These are phyloP conservation scores for Yarrowia porcina DNA, from an alignment of 805 yeast species.

Conservation along the genomic window DNA sequence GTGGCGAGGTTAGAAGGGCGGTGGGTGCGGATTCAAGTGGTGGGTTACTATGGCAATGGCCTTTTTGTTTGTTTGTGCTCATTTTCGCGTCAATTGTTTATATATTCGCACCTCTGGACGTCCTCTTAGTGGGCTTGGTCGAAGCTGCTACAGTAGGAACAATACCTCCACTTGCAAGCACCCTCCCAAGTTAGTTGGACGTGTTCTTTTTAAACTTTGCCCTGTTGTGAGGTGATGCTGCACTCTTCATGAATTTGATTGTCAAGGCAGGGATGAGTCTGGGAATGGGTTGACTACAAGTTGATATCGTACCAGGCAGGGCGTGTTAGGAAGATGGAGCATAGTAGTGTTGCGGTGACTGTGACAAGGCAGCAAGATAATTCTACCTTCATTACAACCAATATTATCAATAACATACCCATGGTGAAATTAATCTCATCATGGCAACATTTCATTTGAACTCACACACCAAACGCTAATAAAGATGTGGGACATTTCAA, in stretches of 20 bases:
- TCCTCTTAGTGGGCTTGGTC: background rate
- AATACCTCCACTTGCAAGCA: background rate
- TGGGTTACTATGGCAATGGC: background rate
- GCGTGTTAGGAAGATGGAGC: too few relatives aligned
- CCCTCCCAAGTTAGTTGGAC: background rate
- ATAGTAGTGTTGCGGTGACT: too few relatives aligned
- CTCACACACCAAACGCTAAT: background rate
- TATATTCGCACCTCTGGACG: background rate
- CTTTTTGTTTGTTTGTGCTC: background rate
- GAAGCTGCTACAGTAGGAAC: too few relatives aligned
- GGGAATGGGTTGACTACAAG: too few relatives aligned
- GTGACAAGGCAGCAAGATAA: too few relatives aligned
- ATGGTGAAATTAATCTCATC: background rate
- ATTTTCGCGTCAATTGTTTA: background rate
- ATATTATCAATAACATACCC: background rate
- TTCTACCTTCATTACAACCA: too few relatives aligned
- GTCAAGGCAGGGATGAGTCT: background rate
- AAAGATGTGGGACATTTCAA: background rate
- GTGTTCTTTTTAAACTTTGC: conserved; percentile 13
- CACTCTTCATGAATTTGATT: background rate
- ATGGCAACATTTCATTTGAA: background rate
- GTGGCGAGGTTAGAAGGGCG: background rate
- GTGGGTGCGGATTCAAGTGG: background rate
- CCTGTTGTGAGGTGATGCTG: background rate
- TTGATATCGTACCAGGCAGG: too few relatives aligned